These are phyloP conservation scores for Aspergillus ustus DNA, from an alignment of 2,329 filamentous ascomycete genomes.

Conservation along the genomic window DNA sequence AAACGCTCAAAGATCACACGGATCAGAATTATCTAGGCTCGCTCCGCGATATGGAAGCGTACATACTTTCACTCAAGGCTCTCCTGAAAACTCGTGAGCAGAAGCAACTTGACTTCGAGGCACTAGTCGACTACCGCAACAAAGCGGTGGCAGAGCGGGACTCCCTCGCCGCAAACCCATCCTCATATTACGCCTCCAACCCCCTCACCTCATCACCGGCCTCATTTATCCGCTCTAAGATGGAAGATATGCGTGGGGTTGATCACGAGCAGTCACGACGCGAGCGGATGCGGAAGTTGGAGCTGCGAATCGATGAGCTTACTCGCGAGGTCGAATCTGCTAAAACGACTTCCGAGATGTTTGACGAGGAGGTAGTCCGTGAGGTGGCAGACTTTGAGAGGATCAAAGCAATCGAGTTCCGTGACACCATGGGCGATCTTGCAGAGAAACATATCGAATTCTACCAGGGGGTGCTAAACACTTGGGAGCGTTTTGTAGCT, in stretches of 20 bases:
- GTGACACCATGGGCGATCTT: constrained; percentile 79
- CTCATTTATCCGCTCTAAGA: constrained; percentile 87
- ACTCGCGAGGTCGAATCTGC: constrained; percentile 87
- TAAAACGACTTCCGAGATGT: constrained; percentile 84
- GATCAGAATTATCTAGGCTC: constrained; percentile 95
- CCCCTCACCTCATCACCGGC: constrained; percentile 68
- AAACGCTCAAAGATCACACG: constrained; percentile 82
- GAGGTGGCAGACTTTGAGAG: constrained; percentile 94
- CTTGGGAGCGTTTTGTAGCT: constrained; percentile 88
- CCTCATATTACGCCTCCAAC: constrained; percentile 60
- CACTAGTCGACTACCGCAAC: constrained; percentile 91
- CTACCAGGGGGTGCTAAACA: constrained; percentile 76
- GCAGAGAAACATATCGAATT: constrained; percentile 87
- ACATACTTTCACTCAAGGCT: constrained; percentile 82
- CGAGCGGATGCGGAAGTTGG: constrained; percentile 85
- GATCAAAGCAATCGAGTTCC: constrained; percentile 94
- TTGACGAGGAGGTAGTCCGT: constrained; percentile 93
- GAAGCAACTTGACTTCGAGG: constrained; percentile 97
- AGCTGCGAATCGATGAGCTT: constrained; percentile 89
- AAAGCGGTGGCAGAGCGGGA: constrained; percentile 89
- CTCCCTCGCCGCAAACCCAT: constrained; percentile 68
- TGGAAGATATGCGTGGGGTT: constrained; percentile 94
- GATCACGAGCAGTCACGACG: constrained; percentile 91
- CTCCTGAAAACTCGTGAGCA: constrained; percentile 93
- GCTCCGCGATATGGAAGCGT: constrained; percentile 93